phyloP scores from a whole-genome alignment of 768 basidiomycete genomes.

The Lentinula detonsa region DNA sequence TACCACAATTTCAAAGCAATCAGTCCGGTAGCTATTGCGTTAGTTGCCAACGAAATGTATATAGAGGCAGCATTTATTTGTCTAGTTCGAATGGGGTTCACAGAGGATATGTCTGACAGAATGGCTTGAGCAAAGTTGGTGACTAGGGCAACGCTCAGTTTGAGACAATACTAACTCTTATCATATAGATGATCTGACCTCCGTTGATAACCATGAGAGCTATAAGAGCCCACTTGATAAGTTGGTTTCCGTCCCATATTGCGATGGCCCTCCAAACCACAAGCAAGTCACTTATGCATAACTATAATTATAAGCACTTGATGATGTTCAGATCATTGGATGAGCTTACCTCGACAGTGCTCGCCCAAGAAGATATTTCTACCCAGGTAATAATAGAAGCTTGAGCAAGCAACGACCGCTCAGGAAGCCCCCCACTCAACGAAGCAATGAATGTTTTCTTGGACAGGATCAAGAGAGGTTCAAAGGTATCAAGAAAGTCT shows the following conservation, averaged over 20 bases:
- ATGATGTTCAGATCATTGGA: neutral
- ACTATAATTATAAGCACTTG: neutral
- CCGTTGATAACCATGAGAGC: neutral
- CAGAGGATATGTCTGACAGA: neutral
- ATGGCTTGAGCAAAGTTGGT: neutral
- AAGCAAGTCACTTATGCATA: neutral
- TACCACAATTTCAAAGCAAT: neutral
- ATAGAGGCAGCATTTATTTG: neutral
- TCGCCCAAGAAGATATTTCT: neutral
- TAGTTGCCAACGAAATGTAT: neutral
- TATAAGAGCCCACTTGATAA: neutral
- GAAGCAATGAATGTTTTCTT: neutral
- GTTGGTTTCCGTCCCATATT: neutral
- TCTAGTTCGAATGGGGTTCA: neutral
- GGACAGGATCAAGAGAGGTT: neutral
- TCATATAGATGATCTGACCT: neutral
- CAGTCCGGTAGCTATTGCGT: neutral
- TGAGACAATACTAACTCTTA: too few relatives aligned
- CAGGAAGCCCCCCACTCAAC: neutral
- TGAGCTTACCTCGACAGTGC: neutral
- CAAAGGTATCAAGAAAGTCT: neutral
- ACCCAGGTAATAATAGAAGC: neutral
- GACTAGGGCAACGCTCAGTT: neutral
- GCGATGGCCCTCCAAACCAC: neutral
- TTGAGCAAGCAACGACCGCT: neutral